Percentiles rank a stretch among this genome's conserved stretches.
Evolutionary conservation across 192 early-diverging fungal genomes (phyloP).

Genomic region (Pilaira anomala): DNA sequence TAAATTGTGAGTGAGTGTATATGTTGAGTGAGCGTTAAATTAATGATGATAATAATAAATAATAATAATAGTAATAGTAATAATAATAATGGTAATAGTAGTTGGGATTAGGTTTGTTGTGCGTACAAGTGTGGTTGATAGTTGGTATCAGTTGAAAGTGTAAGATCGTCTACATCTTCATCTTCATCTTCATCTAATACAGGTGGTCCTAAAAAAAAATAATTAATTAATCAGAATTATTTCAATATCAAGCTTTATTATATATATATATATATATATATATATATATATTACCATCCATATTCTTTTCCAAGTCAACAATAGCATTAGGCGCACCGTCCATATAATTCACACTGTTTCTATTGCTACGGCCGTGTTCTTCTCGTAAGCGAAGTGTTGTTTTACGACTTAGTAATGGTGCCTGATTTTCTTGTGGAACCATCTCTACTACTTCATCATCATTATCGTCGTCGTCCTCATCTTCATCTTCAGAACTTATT

Average conservation of each 20-base stretch:
- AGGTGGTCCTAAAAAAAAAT: constrained; percentile 10
- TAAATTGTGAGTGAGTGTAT: constrained; percentile 1
- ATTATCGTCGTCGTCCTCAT: background rate
- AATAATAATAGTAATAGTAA: background rate
- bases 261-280: too few relatives aligned
- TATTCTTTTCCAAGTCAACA: constrained; percentile 38
- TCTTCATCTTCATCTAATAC: constrained; percentile 32
- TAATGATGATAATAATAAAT: background rate
- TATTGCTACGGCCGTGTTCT: constrained; percentile 38
- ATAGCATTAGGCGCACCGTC: constrained; percentile 41
- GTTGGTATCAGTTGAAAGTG: constrained; percentile 2
- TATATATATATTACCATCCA: constrained; percentile 30
- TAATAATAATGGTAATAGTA: background rate
- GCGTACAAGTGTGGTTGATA: background rate
- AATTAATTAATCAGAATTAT: too few relatives aligned
- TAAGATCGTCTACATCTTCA: constrained; percentile 34
- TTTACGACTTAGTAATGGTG: constrained; percentile 7
- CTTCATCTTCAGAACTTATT: constrained; percentile 20
- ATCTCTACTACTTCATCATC: background rate
- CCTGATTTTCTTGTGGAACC: background rate
- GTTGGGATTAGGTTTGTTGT: background rate
- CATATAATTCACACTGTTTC: constrained; percentile 45
- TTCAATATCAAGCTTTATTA: too few relatives aligned
- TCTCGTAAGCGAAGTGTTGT: constrained; percentile 26
- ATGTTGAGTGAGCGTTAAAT: background rate